These are phyloP conservation scores for Candida dubliniensis DNA, from an alignment of 1,139 yeast genomes.

Conservation along the genomic window DNA sequence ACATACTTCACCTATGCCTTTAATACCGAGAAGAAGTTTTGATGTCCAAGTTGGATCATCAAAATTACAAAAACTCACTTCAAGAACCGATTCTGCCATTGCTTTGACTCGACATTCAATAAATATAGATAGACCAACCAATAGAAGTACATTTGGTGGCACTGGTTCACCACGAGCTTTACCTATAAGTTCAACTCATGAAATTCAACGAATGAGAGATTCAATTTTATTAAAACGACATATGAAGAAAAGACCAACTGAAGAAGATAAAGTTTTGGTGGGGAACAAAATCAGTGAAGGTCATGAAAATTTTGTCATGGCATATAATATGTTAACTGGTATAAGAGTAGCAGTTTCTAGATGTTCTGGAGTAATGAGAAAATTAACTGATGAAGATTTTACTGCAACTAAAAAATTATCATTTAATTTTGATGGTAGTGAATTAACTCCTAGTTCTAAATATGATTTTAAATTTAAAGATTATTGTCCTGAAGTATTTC, in stretches of 20 bases:
- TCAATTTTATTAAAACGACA: slow-evolving; percentile 41
- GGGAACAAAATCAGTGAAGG: slow-evolving; percentile 88
- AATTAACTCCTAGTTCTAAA: slow-evolving; percentile 86
- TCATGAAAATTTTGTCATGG: slow-evolving; percentile 89
- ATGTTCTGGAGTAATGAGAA: slow-evolving; percentile 82
- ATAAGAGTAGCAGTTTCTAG: slow-evolving; percentile 92
- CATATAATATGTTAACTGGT: slow-evolving; percentile 96
- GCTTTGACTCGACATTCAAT: slow-evolving; percentile 14
- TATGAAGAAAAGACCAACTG: slow-evolving; percentile 22
- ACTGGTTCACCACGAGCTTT: slow-evolving; percentile 8
- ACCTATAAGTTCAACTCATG: slow-evolving; percentile 19
- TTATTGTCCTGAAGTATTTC: slow-evolving; percentile 90
- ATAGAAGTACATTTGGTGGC: slow-evolving; percentile 23
- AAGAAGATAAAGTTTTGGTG: slow-evolving; percentile 60
- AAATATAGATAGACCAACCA: slow-evolving; percentile 12
- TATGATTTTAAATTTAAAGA: slow-evolving; percentile 97
- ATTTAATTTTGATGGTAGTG: slow-evolving; percentile 86
- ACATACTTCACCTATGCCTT: slow-evolving; percentile 24
- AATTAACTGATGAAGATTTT: slow-evolving; percentile 71
- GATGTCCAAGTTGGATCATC: not conserved
- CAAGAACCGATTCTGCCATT: slow-evolving; percentile 17
- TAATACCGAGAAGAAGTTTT: not conserved
- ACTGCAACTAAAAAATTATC: slow-evolving; percentile 71
- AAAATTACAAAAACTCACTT: slow-evolving; percentile 1
- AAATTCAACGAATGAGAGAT: slow-evolving; percentile 44